Evolutionary conservation across 257 asterid species (phyloP), one percentile per base, ranked within the genome.

Genomic region (Eucommia ulmoides): DNA sequence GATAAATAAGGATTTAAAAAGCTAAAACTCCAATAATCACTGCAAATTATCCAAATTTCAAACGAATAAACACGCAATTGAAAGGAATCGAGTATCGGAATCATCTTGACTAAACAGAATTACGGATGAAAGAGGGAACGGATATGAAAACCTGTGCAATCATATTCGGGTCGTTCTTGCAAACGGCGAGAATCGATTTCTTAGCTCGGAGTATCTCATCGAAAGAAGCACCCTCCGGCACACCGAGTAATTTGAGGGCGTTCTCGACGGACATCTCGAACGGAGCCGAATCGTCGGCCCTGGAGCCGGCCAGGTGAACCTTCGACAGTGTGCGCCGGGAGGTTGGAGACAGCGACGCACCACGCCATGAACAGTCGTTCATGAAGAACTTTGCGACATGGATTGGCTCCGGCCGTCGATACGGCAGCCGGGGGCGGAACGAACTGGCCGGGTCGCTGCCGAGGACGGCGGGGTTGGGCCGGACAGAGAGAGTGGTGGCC

Each of bases 231-330:
- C 96, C 97, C 56, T 83, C 94, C 0, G 94, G 66, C 1, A 91
- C 83, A 22, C 99, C 99, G 64, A 91, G 58, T 19, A 91, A 67
- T 58, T 81, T 81, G 59, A 86, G 74, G 19, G 99, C 99, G 75
- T 54, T 86, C 84, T 91, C 99, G 53, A 87, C 75, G 5, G 99
- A 79, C 99, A 91, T 91, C 79, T 91, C 99, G 61, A 59, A 91
- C 29, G 91, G 80, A 62, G 75, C 93, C n/a, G 93, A 77, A 66
- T 91, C 99, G 15, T 91, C 99, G 20, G 99, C 99, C 55, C 95
- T 72, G 16, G 93, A 91, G 42, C 95, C 81, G 25, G 99, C 94
- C 64, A 54, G 72, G 21, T 72, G 65, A 38, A 78, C 73, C 52
- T 86, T 58, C 18, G 74, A 73, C 26, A 73, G 33, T 16, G 60